Evolutionary conservation across 2,329 filamentous ascomycete genomes (phyloP).

Genomic region (Aspergillus sp.): DNA sequence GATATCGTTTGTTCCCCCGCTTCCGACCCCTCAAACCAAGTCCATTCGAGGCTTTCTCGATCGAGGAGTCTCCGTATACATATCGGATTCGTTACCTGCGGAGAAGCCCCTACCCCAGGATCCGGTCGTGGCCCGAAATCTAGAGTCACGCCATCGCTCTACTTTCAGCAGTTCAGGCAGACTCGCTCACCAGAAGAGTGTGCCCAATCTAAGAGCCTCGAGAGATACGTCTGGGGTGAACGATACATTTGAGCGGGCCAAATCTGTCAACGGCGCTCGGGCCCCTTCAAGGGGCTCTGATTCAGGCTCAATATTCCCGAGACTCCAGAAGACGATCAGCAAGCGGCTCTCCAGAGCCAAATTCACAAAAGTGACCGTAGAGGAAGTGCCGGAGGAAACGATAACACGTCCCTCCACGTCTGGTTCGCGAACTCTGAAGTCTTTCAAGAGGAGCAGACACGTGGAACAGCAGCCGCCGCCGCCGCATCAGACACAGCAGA

Average conservation of each 20-base stretch:
- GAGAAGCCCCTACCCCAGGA: slow-evolving; percentile 40
- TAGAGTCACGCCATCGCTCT: slow-evolving; percentile 17
- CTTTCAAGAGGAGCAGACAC: slow-evolving; percentile 24
- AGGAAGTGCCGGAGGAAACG: slow-evolving; percentile 19
- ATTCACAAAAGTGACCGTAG: slow-evolving; percentile 26
- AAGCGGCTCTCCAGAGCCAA: slow-evolving; percentile 31
- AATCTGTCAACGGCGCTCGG: slow-evolving; percentile 30
- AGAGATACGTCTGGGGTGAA: slow-evolving; percentile 20
- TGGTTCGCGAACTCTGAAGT: slow-evolving; percentile 30
- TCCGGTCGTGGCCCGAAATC: slow-evolving; percentile 22
- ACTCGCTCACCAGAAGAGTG: slow-evolving; percentile 22
- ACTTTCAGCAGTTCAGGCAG: slow-evolving; percentile 15
- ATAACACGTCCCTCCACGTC: slow-evolving; percentile 33
- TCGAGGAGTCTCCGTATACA: slow-evolving; percentile 18
- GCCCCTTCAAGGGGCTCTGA: slow-evolving; percentile 17
- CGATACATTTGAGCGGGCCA: slow-evolving; percentile 24
- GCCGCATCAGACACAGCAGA: not conserved
- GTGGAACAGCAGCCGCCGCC: slow-evolving; percentile 20
- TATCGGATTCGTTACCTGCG: slow-evolving; percentile 8
- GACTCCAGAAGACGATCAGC: slow-evolving; percentile 26
- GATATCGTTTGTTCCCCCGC: slow-evolving; percentile 27
- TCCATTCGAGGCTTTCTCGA: slow-evolving; percentile 34
- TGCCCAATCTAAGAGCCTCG: slow-evolving; percentile 24
- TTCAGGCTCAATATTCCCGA: slow-evolving; percentile 20
- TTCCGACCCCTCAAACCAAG: slow-evolving; percentile 20